Evolutionary conservation across 805 yeast species (phyloP), one percentile per base, ranked within the genome.

Genomic region (Saccharomycopsis olivae): DNA sequence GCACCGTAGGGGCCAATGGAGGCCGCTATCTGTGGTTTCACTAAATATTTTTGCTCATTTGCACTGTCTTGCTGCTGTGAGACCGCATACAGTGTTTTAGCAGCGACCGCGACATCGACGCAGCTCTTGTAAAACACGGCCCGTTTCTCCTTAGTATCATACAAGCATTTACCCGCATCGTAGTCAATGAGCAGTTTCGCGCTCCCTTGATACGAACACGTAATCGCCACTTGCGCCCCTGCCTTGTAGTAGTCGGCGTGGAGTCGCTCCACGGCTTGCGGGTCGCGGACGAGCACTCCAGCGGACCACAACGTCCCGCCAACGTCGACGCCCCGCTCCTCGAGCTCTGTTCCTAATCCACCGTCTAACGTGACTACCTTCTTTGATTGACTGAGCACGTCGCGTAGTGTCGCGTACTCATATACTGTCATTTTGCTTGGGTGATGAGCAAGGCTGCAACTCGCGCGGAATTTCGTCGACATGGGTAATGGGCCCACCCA

Each of bases 1-100:
- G 88, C 82, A 1, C 88, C 94, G 53, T 73, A 84, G 0, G 94
- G 85, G 0, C 94, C 95, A 28, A 82, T 57, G 5, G 83, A 72
- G 0, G 83, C 94, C 1, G 72, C 73, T 10, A 39, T 33, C 13
- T 14, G 11, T n/a, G 41, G 41, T 15, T 17, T 9, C 2, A 39
- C 18, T 8, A 39, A 29, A n/a, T 3, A 5, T 4, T 28, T 17
- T 33, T 19, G 10, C 14, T 5, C 24, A 13, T 15, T 13, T 5
- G 5, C 11, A 5, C n/a, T 20, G 11, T 19, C 6, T 5, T 20
- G 8, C 10, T 23, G 25, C n/a, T n/a, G n/a, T n/a, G n/a, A n/a
- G n/a, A n/a, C n/a, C n/a, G n/a, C n/a, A n/a, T n/a, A n/a, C n/a
- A n/a, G n/a, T n/a, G n/a, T 9, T 28, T n/a, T 28, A 17, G 21